phyloP scores from a whole-genome alignment of 129 eudicot genomes.

The Flaveria bidentis region DNA sequence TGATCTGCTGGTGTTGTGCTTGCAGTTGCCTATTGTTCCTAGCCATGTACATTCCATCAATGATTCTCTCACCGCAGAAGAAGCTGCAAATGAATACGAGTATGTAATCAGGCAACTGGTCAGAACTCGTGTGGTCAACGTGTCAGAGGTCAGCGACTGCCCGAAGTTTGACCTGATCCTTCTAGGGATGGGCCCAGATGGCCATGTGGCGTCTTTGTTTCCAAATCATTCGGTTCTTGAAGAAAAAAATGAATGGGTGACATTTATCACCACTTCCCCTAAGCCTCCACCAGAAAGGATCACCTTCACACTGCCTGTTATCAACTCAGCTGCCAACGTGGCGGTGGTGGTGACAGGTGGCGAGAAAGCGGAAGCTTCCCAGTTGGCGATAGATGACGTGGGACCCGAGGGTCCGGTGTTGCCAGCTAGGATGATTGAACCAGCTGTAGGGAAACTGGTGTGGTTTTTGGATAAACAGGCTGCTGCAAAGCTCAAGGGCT shows the following conservation, averaged over 20 bases:
- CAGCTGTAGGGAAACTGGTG: constrained; percentile 68
- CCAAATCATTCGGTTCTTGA: constrained; percentile 65
- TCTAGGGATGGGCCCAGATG: constrained; percentile 83
- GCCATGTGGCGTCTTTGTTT: constrained; percentile 83
- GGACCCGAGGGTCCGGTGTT: constrained; percentile 47
- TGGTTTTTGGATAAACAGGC: constrained; percentile 87
- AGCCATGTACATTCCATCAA: constrained; percentile 83
- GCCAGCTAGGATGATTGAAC: constrained; percentile 85
- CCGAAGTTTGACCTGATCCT: constrained; percentile 84
- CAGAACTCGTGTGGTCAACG: constrained; percentile 71
- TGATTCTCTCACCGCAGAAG: constrained; percentile 68
- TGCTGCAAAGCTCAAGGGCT: constrained; percentile 64
- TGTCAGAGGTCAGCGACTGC: constrained; percentile 75
- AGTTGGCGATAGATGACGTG: constrained; percentile 48
- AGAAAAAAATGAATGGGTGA: constrained; percentile 74
- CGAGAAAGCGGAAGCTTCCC: constrained; percentile 67
- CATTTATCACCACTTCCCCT: constrained; percentile 71
- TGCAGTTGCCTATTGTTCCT: constrained; percentile 79
- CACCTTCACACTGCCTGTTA: constrained; percentile 79
- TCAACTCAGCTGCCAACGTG: constrained; percentile 83
- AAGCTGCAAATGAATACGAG: constrained; percentile 81
- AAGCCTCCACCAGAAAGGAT: constrained; percentile 86
- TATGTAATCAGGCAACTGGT: constrained; percentile 81
- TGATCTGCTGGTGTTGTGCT: not conserved
- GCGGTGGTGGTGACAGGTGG: constrained; percentile 71